Conservation (phyloP, 2,329 filamentous ascomycete genomes). For the Cytospora leucostoma region DNA sequence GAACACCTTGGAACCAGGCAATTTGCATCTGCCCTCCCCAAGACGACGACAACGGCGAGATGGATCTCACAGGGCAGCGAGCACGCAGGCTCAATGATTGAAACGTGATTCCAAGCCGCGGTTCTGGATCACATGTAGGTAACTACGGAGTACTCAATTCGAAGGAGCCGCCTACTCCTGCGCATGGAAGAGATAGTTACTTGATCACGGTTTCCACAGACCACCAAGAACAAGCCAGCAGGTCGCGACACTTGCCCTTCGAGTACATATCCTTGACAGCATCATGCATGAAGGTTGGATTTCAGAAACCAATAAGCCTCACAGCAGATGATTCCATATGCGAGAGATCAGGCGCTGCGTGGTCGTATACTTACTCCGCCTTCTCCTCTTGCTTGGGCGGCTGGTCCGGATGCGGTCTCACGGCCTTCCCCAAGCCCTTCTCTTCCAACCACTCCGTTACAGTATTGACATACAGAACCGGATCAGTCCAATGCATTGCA, state of each 20-base stretch:
- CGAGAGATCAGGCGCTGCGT: conserved; percentile 1
- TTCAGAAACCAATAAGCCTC: conserved; percentile 16
- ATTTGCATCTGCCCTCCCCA: neutral
- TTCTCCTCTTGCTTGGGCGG: conserved; percentile 1
- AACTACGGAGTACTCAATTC: too few relatives aligned
- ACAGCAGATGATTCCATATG: conserved; percentile 10
- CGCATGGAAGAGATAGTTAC: too few relatives aligned
- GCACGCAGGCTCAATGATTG: too few relatives aligned
- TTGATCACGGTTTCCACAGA: too few relatives aligned
- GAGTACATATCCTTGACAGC: conserved; percentile 14
- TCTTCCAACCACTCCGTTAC: conserved; percentile 26
- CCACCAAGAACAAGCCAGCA: too few relatives aligned
- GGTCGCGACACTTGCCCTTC: too few relatives aligned
- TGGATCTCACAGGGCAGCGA: neutral
- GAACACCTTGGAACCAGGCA: too few relatives aligned
- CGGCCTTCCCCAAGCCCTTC: conserved; percentile 19
- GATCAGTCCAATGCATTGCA: conserved; percentile 27
- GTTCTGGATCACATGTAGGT: too few relatives aligned
- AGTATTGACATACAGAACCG: conserved; percentile 24
- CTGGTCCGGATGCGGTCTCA: conserved; percentile 12
- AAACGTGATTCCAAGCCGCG: too few relatives aligned
- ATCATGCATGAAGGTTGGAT: conserved; percentile 10
- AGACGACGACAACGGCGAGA: neutral
- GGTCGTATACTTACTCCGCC: neutral
- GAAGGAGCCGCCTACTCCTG: too few relatives aligned